Percentiles rank a stretch among this genome's conserved stretches.
phyloP scores from a whole-genome alignment of 768 basidiomycete species.

The Suillus cothurnatus region DNA sequence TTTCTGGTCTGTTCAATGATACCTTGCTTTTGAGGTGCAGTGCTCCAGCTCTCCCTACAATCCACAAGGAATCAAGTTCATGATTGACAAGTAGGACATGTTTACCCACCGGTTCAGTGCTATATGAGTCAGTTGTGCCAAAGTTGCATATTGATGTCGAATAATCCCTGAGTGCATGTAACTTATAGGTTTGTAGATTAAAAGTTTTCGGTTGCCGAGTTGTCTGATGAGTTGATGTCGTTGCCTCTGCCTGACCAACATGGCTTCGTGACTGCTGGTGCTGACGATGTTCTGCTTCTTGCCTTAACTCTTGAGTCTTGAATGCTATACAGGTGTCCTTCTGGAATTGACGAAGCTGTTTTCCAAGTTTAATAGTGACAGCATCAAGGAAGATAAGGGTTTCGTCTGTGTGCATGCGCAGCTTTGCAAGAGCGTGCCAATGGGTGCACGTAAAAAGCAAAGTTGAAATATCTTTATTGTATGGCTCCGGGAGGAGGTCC shows the following conservation, averaged over 20 bases:
- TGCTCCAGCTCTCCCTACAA: slow-evolving; percentile 22
- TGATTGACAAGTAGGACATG: no score
- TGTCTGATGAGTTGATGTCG: not conserved
- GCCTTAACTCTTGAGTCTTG: slow-evolving; percentile 18
- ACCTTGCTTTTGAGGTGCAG: slow-evolving; percentile 11
- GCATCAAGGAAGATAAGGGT: slow-evolving; percentile 19
- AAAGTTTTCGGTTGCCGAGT: slow-evolving; percentile 16
- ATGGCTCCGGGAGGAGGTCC: slow-evolving; percentile 11
- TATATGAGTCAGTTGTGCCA: slow-evolving; percentile 38
- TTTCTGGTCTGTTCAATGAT: slow-evolving; percentile 10
- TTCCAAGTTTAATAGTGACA: slow-evolving; percentile 18
- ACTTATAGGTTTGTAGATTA: slow-evolving; percentile 34
- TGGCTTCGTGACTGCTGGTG: not conserved
- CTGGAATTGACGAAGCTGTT: slow-evolving; percentile 24
- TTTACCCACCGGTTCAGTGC: slow-evolving; percentile 31
- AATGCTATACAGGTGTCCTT: slow-evolving; percentile 22
- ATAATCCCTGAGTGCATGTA: slow-evolving; percentile 38
- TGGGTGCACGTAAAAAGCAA: slow-evolving; percentile 20
- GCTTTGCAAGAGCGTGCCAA: slow-evolving; percentile 28
- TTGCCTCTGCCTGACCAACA: not conserved
- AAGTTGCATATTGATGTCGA: slow-evolving; percentile 18
- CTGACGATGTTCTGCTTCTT: slow-evolving; percentile 8
- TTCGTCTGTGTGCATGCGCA: slow-evolving; percentile 32
- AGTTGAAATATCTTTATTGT: slow-evolving; percentile 10
- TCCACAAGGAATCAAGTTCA: no score